A percentile compares a stretch with the other conserved stretches of the same genome.
phyloP scores from a whole-genome alignment of 1,139 yeast species.

The Candida glucosophila region DNA sequence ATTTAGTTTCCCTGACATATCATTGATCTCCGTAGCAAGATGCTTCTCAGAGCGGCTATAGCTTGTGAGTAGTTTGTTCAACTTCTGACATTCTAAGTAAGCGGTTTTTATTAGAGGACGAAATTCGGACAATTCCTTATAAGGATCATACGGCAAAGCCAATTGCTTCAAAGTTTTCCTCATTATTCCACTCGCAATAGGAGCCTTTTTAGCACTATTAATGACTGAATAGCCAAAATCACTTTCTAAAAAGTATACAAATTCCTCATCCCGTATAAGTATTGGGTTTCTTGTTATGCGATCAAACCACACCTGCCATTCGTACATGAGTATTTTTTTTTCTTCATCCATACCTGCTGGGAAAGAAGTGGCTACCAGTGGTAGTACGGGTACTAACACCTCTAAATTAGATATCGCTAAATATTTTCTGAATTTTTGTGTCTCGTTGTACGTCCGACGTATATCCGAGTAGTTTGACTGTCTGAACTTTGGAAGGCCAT shows the following conservation, averaged over 20 bases:
- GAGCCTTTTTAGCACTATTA: slow-evolving; percentile 42
- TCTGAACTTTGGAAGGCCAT: slow-evolving; percentile 66
- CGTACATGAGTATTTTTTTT: slow-evolving; percentile 42
- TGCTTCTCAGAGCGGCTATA: slow-evolving; percentile 47
- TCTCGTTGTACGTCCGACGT: slow-evolving; percentile 74
- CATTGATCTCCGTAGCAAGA: slow-evolving; percentile 50
- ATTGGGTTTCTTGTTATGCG: slow-evolving; percentile 69
- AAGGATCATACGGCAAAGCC: slow-evolving; percentile 86
- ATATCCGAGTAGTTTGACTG: slow-evolving; percentile 64
- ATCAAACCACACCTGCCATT: slow-evolving; percentile 83
- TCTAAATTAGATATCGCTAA: slow-evolving; percentile 77
- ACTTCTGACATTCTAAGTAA: slow-evolving; percentile 52
- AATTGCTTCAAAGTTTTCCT: slow-evolving; percentile 87
- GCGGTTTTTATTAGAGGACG: slow-evolving; percentile 78
- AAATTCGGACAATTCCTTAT: slow-evolving; percentile 68
- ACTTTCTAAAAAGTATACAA: slow-evolving; percentile 78
- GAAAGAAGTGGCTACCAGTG: slow-evolving; percentile 64
- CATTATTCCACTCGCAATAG: slow-evolving; percentile 74
- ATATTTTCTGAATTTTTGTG: slow-evolving; percentile 68
- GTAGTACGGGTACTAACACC: slow-evolving; percentile 87
- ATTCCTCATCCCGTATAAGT: slow-evolving; percentile 77
- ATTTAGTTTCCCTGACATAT: slow-evolving; percentile 52
- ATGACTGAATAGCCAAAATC: slow-evolving; percentile 77
- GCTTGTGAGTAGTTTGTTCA: slow-evolving; percentile 47
- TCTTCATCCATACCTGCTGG: slow-evolving; percentile 85